Evolutionary conservation across 2,329 filamentous ascomycete species (phyloP).

Genomic region (Pestalotiopsis fici): DNA sequence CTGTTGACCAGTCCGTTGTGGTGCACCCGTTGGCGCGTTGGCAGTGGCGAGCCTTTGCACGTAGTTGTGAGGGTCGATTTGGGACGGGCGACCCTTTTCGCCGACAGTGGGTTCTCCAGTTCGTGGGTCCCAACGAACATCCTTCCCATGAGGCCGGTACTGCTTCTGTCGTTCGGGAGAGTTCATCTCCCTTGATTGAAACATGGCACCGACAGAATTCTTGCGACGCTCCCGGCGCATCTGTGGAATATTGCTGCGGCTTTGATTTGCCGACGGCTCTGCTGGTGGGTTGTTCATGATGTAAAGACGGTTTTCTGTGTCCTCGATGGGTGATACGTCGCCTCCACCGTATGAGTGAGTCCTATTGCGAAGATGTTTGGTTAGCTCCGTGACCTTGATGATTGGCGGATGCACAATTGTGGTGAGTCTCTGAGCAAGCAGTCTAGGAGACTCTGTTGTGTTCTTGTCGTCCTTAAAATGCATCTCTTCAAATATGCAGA

Average conservation of each 20-base stretch:
- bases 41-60: conserved; percentile 34
- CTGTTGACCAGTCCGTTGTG: conserved; percentile 9
- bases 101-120: conserved; percentile 66
- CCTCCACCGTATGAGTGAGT: conserved; percentile 21
- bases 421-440: conserved; percentile 7
- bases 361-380: conserved; percentile 21
- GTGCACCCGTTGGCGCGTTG: conserved; percentile 24
- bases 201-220: conserved; percentile 39
- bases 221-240: conserved; percentile 53
- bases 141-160: conserved; percentile 31
- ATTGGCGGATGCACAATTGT: conserved; percentile 6
- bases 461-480: conserved; percentile 6
- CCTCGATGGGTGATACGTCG: conserved; percentile 57
- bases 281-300: conserved; percentile 20
- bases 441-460: neutral
- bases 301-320: conserved; percentile 37
- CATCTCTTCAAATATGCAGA: conserved; percentile 11
- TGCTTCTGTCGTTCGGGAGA: conserved; percentile 36
- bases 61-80: conserved; percentile 56
- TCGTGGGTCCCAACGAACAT: conserved; percentile 64
- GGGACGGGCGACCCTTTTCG: conserved; percentile 54
- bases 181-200: conserved; percentile 42
- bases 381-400: conserved; percentile 19
- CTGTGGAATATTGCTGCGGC: conserved; percentile 48
- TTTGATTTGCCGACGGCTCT: conserved; percentile 19